Evolutionary conservation across 2,329 filamentous ascomycete genomes (phyloP).

Genomic region (Paecilomyces niveus): DNA sequence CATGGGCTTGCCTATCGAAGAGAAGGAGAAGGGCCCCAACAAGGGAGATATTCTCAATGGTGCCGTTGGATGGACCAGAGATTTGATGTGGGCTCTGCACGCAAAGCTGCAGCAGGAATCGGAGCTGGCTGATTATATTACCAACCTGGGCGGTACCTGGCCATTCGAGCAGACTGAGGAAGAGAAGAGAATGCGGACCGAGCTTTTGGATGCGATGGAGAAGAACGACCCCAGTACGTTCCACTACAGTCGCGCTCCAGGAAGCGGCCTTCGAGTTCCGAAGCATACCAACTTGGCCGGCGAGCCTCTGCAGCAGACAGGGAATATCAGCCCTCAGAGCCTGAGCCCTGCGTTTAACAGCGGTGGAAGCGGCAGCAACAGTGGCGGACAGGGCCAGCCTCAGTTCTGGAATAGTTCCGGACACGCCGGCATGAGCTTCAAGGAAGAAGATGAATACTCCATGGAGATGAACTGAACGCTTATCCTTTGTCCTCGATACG

Average conservation of each 20-base stretch:
- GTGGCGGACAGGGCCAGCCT: constrained; percentile 39
- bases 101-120: constrained; percentile 84
- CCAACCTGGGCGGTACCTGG: constrained; percentile 64
- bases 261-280: constrained; percentile 81
- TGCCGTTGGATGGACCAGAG: constrained; percentile 91
- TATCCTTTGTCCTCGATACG: constrained; percentile 3
- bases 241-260: constrained; percentile 74
- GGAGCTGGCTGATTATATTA: constrained; percentile 70
- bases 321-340: constrained; percentile 50
- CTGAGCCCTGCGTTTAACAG: constrained; percentile 66
- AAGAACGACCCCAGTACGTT: constrained; percentile 72
- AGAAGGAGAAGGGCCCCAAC: constrained; percentile 97
- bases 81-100: constrained; percentile 95
- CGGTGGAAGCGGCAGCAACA: constrained; percentile 58
- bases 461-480: constrained; percentile 56
- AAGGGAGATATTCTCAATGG: constrained; percentile 98
- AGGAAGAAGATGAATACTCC: constrained; percentile 88
- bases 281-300: constrained; percentile 89
- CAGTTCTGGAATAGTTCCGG: constrained; percentile 47
- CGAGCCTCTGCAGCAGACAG: constrained; percentile 54
- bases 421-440: constrained; percentile 64
- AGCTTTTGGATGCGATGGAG: constrained; percentile 77
- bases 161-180: constrained; percentile 84
- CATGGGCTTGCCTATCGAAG: constrained; percentile 84
- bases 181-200: constrained; percentile 89